phyloP scores from a whole-genome alignment of 495 filamentous ascomycete species.

The Trichoderma gamsii region DNA sequence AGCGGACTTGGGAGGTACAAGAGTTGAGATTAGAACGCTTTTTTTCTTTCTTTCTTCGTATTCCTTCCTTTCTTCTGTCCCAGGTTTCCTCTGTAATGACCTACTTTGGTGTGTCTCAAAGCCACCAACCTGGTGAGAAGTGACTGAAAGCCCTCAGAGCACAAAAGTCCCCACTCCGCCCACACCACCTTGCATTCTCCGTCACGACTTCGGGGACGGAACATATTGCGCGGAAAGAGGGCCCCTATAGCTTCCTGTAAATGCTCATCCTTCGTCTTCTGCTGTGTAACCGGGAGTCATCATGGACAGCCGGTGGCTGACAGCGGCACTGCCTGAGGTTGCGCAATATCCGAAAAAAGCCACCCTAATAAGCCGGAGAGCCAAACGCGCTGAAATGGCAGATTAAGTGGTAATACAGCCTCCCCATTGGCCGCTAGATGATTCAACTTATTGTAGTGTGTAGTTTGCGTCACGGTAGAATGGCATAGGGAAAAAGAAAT shows the following conservation, averaged over 20 bases:
- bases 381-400: background rate
- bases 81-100: too few relatives aligned
- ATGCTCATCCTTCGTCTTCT: background rate
- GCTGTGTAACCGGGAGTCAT: background rate
- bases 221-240: background rate
- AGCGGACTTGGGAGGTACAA: too few relatives aligned
- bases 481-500: background rate
- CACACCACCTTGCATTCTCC: background rate
- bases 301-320: background rate
- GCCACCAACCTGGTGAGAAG: background rate
- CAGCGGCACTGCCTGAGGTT: slow-evolving; percentile 1
- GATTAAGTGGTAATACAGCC: background rate
- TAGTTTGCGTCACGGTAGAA: background rate
- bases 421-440: background rate
- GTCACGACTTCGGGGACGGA: background rate
- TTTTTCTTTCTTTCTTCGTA: too few relatives aligned
- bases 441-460: background rate
- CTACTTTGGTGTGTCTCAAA: background rate
- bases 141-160: background rate
- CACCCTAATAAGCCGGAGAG: background rate
- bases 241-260: background rate
- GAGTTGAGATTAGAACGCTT: too few relatives aligned
- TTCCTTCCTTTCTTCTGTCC: too few relatives aligned
- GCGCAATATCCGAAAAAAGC: background rate
- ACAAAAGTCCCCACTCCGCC: background rate